These are phyloP conservation scores for Spencermartinsiella ligniputridi DNA, from an alignment of 1,139 yeast genomes.

Conservation along the genomic window DNA sequence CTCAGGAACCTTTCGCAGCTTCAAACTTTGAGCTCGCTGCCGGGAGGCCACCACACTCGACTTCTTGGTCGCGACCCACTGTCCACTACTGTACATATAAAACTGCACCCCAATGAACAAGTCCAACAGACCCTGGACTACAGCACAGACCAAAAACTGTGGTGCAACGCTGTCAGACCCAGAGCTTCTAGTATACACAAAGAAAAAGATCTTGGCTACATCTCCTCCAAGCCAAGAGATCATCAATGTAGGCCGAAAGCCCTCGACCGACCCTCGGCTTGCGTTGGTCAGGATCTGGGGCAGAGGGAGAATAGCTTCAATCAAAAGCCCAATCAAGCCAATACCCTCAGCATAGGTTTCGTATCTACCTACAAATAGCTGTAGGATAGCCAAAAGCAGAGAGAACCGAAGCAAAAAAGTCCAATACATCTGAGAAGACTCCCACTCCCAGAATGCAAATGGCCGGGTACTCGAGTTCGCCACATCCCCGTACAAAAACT, in stretches of 20 bases:
- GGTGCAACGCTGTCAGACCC: constrained; percentile 58
- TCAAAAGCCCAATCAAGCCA: constrained; percentile 68
- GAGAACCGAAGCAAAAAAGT: constrained; percentile 52
- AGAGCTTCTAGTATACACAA: constrained; percentile 49
- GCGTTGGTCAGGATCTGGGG: constrained; percentile 79
- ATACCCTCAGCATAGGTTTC: constrained; percentile 50
- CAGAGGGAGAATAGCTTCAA: constrained; percentile 79
- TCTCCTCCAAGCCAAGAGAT: constrained; percentile 91
- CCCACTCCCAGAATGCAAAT: constrained; percentile 83
- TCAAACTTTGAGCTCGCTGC: constrained; percentile 25
- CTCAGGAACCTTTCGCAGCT: constrained; percentile 12
- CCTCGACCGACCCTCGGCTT: constrained; percentile 65
- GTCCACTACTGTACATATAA: constrained; percentile 25
- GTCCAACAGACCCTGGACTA: constrained; percentile 77
- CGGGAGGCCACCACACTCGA: constrained; percentile 17
- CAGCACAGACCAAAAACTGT: constrained; percentile 71
- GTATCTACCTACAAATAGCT: constrained; percentile 41
- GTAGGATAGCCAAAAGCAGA: constrained; percentile 39
- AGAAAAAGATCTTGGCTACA: constrained; percentile 66
- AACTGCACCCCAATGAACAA: constrained; percentile 72
- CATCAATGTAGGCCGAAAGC: constrained; percentile 69
- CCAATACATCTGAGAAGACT: constrained; percentile 60
- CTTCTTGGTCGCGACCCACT: constrained; percentile 19
- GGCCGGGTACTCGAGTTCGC: constrained; percentile 45
- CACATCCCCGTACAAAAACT: background rate